A percentile compares a stretch with the other conserved stretches of the same genome.
Conservation (phyloP, 1,284 basidiomycete species). For the Cryptococcus neoformans region DNA sequence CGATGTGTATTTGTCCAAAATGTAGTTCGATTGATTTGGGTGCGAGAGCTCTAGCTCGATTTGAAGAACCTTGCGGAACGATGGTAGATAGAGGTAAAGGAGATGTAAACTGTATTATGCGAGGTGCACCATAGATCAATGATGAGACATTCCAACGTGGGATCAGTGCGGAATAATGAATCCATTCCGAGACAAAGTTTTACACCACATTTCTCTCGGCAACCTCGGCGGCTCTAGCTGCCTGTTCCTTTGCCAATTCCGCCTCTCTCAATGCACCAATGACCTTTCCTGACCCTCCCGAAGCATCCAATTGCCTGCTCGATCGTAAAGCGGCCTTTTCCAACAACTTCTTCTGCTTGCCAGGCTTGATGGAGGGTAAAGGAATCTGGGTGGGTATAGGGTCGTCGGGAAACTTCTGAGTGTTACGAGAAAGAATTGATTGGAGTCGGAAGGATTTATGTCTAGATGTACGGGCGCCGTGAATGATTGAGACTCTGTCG, state of each 20-base stretch:
- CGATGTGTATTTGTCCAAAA: not conserved
- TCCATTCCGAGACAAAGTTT: no score
- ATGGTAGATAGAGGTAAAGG: no score
- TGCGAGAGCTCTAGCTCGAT: not conserved
- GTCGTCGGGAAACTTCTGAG: slow-evolving; percentile 8
- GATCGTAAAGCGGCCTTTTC: not conserved
- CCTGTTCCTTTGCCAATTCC: not conserved
- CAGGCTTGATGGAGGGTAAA: slow-evolving; percentile 7
- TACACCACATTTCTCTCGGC: no score
- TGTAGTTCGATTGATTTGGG: not conserved
- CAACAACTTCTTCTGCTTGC: slow-evolving; percentile 5
- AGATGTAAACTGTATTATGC: no score
- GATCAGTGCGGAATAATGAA: no score
- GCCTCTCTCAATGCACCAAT: not conserved
- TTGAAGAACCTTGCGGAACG: no score
- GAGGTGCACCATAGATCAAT: no score
- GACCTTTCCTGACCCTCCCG: not conserved
- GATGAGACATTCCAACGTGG: no score
- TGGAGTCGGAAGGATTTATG: slow-evolving; percentile 32
- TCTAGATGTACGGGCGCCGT: slow-evolving; percentile 26
- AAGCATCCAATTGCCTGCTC: not conserved
- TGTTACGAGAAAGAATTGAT: slow-evolving; percentile 14
- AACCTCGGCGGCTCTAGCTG: not conserved
- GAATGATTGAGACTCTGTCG: slow-evolving; percentile 39
- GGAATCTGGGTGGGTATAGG: slow-evolving; percentile 11